These are phyloP conservation scores for Talaromyces wortmannii DNA, from an alignment of 495 filamentous ascomycete species.

Conservation along the genomic window DNA sequence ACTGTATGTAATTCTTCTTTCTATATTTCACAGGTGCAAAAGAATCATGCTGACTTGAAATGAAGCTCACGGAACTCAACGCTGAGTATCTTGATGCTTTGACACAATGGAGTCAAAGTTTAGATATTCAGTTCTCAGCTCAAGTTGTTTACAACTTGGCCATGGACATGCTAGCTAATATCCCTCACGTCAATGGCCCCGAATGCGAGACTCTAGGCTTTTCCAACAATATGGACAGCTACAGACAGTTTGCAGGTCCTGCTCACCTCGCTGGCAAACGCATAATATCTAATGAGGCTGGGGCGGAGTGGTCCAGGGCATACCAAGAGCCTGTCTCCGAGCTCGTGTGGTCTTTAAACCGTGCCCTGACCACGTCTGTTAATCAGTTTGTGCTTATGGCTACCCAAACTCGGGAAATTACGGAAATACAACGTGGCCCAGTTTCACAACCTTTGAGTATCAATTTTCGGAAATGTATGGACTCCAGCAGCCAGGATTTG, in stretches of 20 bases:
- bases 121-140: slow-evolving; percentile 15
- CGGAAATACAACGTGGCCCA: slow-evolving; percentile 37
- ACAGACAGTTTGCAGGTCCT: slow-evolving; percentile 12
- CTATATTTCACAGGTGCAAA: neutral
- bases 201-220: slow-evolving; percentile 14
- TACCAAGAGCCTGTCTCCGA: slow-evolving; percentile 19
- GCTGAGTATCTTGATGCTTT: slow-evolving; percentile 1
- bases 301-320: slow-evolving; percentile 17
- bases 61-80: neutral
- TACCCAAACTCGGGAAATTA: slow-evolving; percentile 32
- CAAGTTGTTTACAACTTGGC: slow-evolving; percentile 21
- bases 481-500: slow-evolving; percentile 29
- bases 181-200: slow-evolving; percentile 9
- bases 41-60: neutral
- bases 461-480: slow-evolving; percentile 36
- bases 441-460: slow-evolving; percentile 38
- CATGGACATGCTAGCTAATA: slow-evolving; percentile 15
- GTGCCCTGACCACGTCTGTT: slow-evolving; percentile 31
- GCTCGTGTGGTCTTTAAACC: slow-evolving; percentile 20
- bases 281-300: slow-evolving; percentile 35
- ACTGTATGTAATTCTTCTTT: slow-evolving; percentile 2
- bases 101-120: slow-evolving; percentile 10
- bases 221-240: slow-evolving; percentile 11
- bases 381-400: slow-evolving; percentile 40
- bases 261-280: slow-evolving; percentile 26